Evolutionary conservation across 768 basidiomycete species (phyloP).

Genomic region (Hygrocybe coccinea): DNA sequence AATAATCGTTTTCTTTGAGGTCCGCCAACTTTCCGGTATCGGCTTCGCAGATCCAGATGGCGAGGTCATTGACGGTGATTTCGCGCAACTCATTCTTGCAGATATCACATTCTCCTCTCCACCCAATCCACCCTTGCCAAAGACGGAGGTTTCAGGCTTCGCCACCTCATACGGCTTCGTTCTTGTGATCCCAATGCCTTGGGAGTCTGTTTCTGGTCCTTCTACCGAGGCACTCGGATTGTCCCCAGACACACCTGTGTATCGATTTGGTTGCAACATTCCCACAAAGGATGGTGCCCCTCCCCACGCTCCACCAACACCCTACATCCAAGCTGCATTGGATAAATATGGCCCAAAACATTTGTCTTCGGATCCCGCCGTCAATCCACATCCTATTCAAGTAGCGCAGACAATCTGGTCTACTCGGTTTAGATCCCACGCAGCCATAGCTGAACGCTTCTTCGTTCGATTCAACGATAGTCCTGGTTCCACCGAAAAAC

Average conservation of each 20-base stretch:
- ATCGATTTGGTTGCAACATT: constrained; percentile 39
- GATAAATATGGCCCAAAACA: constrained; percentile 35
- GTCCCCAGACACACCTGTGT: constrained; percentile 21
- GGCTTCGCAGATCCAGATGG: constrained; percentile 42
- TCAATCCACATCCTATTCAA: constrained; percentile 28
- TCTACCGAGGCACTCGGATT: constrained; percentile 15
- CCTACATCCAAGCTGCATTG: constrained; percentile 42
- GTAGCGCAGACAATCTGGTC: constrained; percentile 41
- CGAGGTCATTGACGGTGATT: constrained; percentile 18
- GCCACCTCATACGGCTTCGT: constrained; percentile 30
- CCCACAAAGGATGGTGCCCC: constrained; percentile 32
- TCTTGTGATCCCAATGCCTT: constrained; percentile 35
- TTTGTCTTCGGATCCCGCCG: constrained; percentile 32
- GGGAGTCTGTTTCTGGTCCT: background rate
- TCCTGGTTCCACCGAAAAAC: background rate
- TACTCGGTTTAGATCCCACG: constrained; percentile 44
- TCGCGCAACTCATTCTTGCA: constrained; percentile 42
- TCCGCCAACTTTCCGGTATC: constrained; percentile 40
- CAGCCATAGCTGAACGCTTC: constrained; percentile 39
- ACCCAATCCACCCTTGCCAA: constrained; percentile 22
- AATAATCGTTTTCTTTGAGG: constrained; percentile 25
- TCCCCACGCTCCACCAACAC: constrained; percentile 33
- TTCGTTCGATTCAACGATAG: constrained; percentile 28
- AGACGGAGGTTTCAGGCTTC: constrained; percentile 18
- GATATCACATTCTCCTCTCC: constrained; percentile 37